phyloP scores from a whole-genome alignment of 2,329 filamentous ascomycete genomes.

The Fusarium metavorans region DNA sequence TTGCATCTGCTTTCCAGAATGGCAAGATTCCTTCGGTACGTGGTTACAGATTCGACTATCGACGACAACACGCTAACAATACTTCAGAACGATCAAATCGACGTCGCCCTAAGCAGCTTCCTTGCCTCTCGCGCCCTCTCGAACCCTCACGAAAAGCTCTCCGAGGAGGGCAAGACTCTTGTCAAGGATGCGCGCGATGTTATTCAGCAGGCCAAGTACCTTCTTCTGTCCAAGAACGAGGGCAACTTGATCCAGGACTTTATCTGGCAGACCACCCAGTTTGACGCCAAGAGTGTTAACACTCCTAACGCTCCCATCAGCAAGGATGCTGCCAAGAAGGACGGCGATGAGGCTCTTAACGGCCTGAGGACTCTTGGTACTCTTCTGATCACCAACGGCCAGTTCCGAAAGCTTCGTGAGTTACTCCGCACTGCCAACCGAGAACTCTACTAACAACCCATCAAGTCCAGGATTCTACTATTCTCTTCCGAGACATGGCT shows the following conservation, averaged over 20 bases:
- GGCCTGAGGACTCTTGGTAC: conserved; percentile 90
- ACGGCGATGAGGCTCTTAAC: conserved; percentile 85
- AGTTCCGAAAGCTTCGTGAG: conserved; percentile 90
- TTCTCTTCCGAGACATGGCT: conserved; percentile 89
- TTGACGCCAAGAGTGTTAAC: conserved; percentile 72
- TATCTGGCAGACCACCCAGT: conserved; percentile 90
- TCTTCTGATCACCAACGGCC: conserved; percentile 92
- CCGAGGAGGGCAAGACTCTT: conserved; percentile 82
- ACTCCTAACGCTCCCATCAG: conserved; percentile 75
- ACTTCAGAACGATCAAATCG: conserved; percentile 89
- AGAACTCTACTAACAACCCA: conserved; percentile 28
- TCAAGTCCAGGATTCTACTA: conserved; percentile 78
- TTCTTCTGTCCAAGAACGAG: conserved; percentile 93
- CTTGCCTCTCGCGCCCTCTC: conserved; percentile 77
- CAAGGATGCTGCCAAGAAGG: conserved; percentile 83
- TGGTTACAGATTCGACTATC: conserved; percentile 20
- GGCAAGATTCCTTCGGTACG: conserved; percentile 92
- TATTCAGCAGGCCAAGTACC: conserved; percentile 84
- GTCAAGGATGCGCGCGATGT: conserved; percentile 83
- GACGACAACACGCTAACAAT: conserved; percentile 1
- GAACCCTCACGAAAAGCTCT: conserved; percentile 81
- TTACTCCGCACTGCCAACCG: conserved; percentile 35
- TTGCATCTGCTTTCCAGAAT: conserved; percentile 83
- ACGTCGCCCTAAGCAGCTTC: conserved; percentile 91
- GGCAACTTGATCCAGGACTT: conserved; percentile 96